These are phyloP conservation scores for Diutina siamensis DNA, from an alignment of 1,139 yeast genomes.

Conservation along the genomic window DNA sequence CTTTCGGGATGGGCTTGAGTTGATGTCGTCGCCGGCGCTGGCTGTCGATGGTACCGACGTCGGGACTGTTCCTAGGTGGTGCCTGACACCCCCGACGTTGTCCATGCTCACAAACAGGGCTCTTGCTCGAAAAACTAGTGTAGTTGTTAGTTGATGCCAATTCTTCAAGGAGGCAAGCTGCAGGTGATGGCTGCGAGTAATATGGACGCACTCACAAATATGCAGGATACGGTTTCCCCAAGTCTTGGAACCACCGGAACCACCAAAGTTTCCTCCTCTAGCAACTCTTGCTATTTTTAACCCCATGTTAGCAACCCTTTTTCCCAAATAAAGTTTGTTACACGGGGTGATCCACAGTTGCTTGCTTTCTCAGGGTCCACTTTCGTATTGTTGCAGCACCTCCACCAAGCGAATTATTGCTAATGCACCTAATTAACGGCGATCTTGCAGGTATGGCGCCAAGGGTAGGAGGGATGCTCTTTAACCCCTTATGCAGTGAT, in stretches of 20 bases:
- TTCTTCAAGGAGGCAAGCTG: background rate
- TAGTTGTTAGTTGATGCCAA: background rate
- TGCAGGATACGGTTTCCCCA: too few relatives aligned
- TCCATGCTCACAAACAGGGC: background rate
- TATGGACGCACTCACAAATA: background rate
- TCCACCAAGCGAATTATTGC: background rate
- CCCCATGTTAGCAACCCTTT: background rate
- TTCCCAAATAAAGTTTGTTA: background rate
- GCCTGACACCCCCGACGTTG: too few relatives aligned
- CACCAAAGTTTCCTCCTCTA: too few relatives aligned
- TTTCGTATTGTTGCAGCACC: background rate
- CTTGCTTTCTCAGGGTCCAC: background rate
- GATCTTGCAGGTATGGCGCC: background rate
- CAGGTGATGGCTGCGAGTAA: background rate
- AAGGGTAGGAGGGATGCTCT: background rate
- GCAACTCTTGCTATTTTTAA: too few relatives aligned
- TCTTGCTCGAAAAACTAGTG: background rate
- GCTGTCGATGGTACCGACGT: too few relatives aligned
- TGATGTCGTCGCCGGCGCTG: too few relatives aligned
- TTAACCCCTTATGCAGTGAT: background rate
- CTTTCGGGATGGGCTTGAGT: too few relatives aligned
- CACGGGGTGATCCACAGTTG: too few relatives aligned
- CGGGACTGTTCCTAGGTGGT: background rate
- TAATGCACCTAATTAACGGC: conserved; percentile 1
- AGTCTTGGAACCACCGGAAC: too few relatives aligned